Evolutionary conservation across 257 asterid species (phyloP), one percentile per base, ranked within the genome.

Genomic region (Cinchona pubescens): DNA sequence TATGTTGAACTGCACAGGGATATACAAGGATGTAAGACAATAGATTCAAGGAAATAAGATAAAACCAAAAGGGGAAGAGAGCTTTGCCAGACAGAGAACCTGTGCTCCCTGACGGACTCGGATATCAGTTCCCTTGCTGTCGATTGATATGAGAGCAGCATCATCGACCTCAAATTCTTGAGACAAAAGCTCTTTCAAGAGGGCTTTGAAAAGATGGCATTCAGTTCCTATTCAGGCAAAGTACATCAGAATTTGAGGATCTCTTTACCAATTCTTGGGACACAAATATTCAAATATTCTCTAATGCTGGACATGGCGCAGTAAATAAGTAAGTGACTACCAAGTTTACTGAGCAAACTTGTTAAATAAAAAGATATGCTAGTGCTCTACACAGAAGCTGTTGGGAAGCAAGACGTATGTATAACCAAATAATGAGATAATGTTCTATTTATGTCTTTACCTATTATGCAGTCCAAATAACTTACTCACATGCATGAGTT

Each of bases 21-120:
- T 13, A n/a, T n/a, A n/a, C n/a, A 1, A 9, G 37, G 16, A 42
- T 25, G 18, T 4, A 27, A 29, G 48, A 43, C 32, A 67, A n/a
- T 67, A 66, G 58, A n/a, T 32, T 67, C 19, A 9, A 23, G 8
- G 45, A 65, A 21, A 38, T 38, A 35, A 67, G 12, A 19, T 7
- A 15, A 38, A 48, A 77, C 13, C 2, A 3, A 60, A 29, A 35
- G n/a, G 16, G 10, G 67, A 2, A 69, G 63, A 70, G 46, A 62
- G 59, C 8, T 3, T 21, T 40, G 72, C 72, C 55, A 67, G 66
- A 19, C 35, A n/a, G 21, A 63, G 34, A 45, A 93, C 97, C 97
- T 93, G 95, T 64, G 93, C 96, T 56, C 97, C 97, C 84, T 90
- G 97, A 38, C 97, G 97, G 62, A 92, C 99, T 56, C 99, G 95